Evolutionary conservation across 345 rosid genomes (phyloP), one percentile per base, ranked within the genome.

Genomic region (Populus alba): DNA sequence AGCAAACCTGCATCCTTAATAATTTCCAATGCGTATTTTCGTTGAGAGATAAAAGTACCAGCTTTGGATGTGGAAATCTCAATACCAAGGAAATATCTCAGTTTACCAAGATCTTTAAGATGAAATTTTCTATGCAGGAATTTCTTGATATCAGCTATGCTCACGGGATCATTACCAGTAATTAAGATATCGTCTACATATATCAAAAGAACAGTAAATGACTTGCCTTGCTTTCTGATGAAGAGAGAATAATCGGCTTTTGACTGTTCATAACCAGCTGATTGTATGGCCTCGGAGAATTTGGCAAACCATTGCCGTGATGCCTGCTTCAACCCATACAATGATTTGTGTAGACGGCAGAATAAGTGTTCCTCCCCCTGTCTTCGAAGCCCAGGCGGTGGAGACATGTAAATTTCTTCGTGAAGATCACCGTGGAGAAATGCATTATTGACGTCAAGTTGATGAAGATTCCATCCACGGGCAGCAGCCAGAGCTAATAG

Each of bases 71-170:
- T 27, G 1, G 74, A 71, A 41, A 71, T 31, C 15, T 71, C 74
- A 71, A 71, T 71, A 13, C 74, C 74, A 2, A 71, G 43, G 18
- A 71, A 71, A 25, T 71, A 71, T 12, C 17, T 25, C 57, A 71
- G 25, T 1, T n/a, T 31, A n/a, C 59, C 74, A 17, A 71, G 74
- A 12, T 71, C 74, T 71, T 71, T 71, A 16, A 71, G 61, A 3
- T 18, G 20, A 71, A 71, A 41, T 8, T 41, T 8, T 0, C 3
- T 43, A 43, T 71, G 33, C 59, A 71, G 2, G 57, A 41, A 71
- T 5, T 5, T 71, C 57, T 71, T 71, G 3, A 47, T 43, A 11
- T 23, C 74, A 71, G 33, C n/a, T n/a, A 71, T 71, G 10, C 59
- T 71, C 25, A 17, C n/a, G 17, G 61, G 43, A 47, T 71, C 61